Base-by-base conservation (phyloP, 2,329 filamentous ascomycete genomes). In the Leptosphaerulina australis region DNA sequence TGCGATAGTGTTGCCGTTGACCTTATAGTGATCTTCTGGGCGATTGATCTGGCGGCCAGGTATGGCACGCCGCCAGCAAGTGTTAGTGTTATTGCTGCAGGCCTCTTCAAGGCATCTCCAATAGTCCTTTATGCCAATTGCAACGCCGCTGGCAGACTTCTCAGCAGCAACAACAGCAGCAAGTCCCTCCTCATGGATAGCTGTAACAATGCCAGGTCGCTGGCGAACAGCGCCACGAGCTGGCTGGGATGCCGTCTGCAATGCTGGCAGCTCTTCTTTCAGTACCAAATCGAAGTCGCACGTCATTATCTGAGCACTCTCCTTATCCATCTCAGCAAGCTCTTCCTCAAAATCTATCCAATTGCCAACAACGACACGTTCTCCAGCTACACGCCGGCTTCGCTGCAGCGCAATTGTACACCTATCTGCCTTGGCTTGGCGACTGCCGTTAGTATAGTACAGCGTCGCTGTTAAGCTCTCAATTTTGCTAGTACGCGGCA, bases 381-480 rank as follows among this genome's bases (percentile, higher is more conserved):
- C 8, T 7, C 44, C 29, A 48, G 44, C 44, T 20, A 33, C 21
- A 28, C 2, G 10, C 6, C 21, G 36, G n/a, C n/a, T 5, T 5
- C 29, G 28, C 28, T 48, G 36, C 22, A 47, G 35, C 17, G 35
- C 18, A 14, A 34, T 39, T 22, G 44, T 39, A 39, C 35, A 47
- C 26, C 44, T 48, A 48, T 48, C 22, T 11, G 28, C 20, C 18
- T 40, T 48, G 6, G 35, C 35, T 40, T 40, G 29, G 35, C 21
- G 29, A 22, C 43, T 29, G 18, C 11, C 15, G 21, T 17, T 40
- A 18, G 24, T 39, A 29, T 48, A 48, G 36, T 48, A 41, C 4
- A 48, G 36, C 36, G 21, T 48, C 5, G 36, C 36, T 20, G 21
- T 40, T 14, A 48, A 40, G 24, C 44, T 48, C 3, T 40, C 20